These are phyloP conservation scores for Penicillium paxilli DNA, from an alignment of 495 filamentous ascomycete species.

Conservation along the genomic window DNA sequence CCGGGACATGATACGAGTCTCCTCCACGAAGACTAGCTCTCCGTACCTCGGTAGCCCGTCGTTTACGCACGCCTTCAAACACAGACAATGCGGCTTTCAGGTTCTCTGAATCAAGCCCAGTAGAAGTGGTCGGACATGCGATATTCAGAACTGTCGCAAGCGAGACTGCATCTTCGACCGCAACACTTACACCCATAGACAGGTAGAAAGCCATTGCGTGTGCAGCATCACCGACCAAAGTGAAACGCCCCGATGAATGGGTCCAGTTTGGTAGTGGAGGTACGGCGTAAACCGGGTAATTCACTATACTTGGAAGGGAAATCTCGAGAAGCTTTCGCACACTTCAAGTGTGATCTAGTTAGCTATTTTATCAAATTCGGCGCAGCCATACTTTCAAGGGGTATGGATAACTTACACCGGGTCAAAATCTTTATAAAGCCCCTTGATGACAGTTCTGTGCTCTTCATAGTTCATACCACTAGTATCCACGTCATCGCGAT, in stretches of 20 bases:
- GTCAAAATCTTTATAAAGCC: background rate
- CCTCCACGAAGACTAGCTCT: slow-evolving; percentile 2
- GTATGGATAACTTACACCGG: background rate
- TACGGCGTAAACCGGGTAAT: slow-evolving; percentile 2
- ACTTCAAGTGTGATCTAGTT: background rate
- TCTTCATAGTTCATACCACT: background rate
- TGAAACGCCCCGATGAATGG: background rate
- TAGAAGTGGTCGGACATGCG: background rate
- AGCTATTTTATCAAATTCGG: background rate
- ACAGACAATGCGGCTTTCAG: background rate
- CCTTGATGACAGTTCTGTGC: background rate
- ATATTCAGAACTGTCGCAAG: background rate
- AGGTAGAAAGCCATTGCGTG: slow-evolving; percentile 9
- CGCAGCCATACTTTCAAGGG: background rate
- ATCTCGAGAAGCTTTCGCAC: background rate
- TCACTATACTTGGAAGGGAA: background rate
- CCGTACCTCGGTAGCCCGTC: background rate
- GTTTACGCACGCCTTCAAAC: slow-evolving; percentile 1
- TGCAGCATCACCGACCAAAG: slow-evolving; percentile 1
- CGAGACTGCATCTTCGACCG: slow-evolving; percentile 1
- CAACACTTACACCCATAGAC: slow-evolving; percentile 6
- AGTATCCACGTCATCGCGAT: background rate
- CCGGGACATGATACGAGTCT: background rate
- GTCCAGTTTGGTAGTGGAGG: background rate
- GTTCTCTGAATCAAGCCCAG: background rate